phyloP scores from a whole-genome alignment of 805 yeast genomes.

The Maudiozyma bulderi region DNA sequence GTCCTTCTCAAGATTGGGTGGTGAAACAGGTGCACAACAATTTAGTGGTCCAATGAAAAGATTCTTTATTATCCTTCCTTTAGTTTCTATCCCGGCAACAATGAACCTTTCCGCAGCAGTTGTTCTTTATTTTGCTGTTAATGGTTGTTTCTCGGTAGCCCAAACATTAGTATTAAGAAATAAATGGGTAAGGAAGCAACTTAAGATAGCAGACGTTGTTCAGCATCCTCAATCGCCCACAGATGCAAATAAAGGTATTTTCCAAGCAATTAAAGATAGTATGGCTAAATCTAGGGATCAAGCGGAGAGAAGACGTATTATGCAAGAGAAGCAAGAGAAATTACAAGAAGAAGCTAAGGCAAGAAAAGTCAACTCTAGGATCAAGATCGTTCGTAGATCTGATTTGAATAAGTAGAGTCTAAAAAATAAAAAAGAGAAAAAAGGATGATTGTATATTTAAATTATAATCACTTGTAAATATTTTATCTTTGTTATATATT shows the following conservation, averaged over 20 bases:
- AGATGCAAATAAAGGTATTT: constrained; percentile 26
- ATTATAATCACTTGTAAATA: constrained; percentile 3
- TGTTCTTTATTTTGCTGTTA: constrained; percentile 74
- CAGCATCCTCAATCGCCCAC: constrained; percentile 34
- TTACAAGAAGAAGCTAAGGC: constrained; percentile 25
- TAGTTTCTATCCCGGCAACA: constrained; percentile 79
- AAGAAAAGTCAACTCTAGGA: constrained; percentile 22
- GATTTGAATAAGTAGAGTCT: constrained; percentile 10
- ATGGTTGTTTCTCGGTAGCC: constrained; percentile 61
- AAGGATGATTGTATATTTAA: background rate
- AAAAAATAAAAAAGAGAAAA: background rate
- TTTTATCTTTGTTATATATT: background rate
- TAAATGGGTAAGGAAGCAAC: constrained; percentile 43
- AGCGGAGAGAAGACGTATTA: constrained; percentile 30
- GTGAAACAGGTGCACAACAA: constrained; percentile 76
- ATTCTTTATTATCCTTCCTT: constrained; percentile 63
- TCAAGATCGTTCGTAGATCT: constrained; percentile 24
- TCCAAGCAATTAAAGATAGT: constrained; percentile 32
- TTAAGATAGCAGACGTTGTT: constrained; percentile 54
- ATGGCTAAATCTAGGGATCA: constrained; percentile 33
- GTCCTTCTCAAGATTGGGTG: constrained; percentile 72
- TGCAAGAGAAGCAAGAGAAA: constrained; percentile 29
- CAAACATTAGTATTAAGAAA: constrained; percentile 64
- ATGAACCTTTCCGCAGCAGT: constrained; percentile 80
- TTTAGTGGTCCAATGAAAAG: constrained; percentile 59